Evolutionary conservation across 2,329 filamentous ascomycete genomes (phyloP), one percentile per base, ranked within the genome.

Genomic region (Thelonectria discophora): DNA sequence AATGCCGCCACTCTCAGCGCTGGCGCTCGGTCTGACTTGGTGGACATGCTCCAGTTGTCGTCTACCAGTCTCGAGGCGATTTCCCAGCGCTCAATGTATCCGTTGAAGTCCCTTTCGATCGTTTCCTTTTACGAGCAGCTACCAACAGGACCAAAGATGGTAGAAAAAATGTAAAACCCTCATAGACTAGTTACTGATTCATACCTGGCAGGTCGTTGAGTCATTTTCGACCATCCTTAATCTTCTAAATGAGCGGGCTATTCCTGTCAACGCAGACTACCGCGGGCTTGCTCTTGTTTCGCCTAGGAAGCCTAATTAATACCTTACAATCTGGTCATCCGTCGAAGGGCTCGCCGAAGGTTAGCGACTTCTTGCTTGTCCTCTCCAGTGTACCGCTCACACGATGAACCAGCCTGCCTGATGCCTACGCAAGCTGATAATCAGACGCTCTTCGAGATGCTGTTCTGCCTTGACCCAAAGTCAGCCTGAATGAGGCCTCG

Each of bases 161-260:
- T 24, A 24, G 21, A 4, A 24, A 24, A 6, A 24, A 24, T 24
- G 21, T 6, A 24, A 24, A 4, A 24, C 3, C 21, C 6, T 6
- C 21, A 3, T 24, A 24, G 21, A 24, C 21, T 24, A 37, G 6
- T 13, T 12, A 18, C 11, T 5, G 32, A 50, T 39, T 11, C 17
- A 4, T 11, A 32, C 17, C 15, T 30, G 10, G 32, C 13, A 59
- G 56, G 27, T 59, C 24, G 56, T 59, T 32, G 50, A 49, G 11
- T 42, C 30, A n/a, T 59, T 54, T 13, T 59, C 56, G 11, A 49
- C 56, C 15, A 59, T 59, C 7, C 43, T 59, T 3, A 49, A 43
- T 11, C 20, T 59, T 9, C 56, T 49, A 2, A 59, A 59, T 13
- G 56, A 59, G 11, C 30, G 43, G 17, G 56, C 50, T 10, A 54